These are phyloP conservation scores for Monoraphidium neglectum DNA, from an alignment of 139 green algal genomes.

Conservation along the genomic window DNA sequence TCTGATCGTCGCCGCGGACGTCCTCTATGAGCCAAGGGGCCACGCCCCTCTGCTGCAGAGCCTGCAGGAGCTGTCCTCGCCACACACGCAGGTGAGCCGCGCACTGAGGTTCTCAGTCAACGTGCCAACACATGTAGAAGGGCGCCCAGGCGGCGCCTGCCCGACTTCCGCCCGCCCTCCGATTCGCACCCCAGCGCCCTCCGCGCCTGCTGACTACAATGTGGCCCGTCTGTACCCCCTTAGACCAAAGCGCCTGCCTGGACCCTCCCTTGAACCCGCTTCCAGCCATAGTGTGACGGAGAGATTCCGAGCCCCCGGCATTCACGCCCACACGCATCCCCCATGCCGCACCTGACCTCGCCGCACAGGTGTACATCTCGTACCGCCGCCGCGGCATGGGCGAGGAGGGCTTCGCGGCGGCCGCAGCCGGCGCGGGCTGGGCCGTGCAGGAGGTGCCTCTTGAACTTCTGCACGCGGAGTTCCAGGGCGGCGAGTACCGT, in stretches of 20 bases:
- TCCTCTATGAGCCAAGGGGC: slow-evolving; percentile 37
- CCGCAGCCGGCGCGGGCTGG: slow-evolving; percentile 11
- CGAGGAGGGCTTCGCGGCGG: slow-evolving; percentile 5
- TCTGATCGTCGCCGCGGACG: slow-evolving; percentile 39
- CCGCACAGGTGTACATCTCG: slow-evolving; percentile 23
- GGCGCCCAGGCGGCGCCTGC: neutral
- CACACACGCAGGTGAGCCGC: slow-evolving; percentile 32
- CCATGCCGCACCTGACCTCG: neutral
- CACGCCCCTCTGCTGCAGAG: slow-evolving; percentile 27
- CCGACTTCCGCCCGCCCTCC: too few species aligned
- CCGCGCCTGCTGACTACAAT: neutral
- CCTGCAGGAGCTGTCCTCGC: slow-evolving; percentile 17
- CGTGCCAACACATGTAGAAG: neutral
- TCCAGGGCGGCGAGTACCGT: slow-evolving; percentile 5
- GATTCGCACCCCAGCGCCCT: neutral
- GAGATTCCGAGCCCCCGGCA: too few species aligned
- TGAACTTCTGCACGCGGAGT: slow-evolving; percentile 16
- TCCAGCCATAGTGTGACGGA: neutral
- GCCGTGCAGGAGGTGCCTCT: neutral
- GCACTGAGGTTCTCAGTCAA: too few species aligned
- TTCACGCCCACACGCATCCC: neutral
- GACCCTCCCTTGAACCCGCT: neutral
- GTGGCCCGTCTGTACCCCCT: neutral
- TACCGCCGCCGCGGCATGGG: slow-evolving; percentile 12
- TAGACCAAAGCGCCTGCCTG: neutral